Percentiles rank a stretch among this genome's conserved stretches.
Evolutionary conservation across 345 rosid genomes (phyloP).

Genomic region (Boechera stricta): DNA sequence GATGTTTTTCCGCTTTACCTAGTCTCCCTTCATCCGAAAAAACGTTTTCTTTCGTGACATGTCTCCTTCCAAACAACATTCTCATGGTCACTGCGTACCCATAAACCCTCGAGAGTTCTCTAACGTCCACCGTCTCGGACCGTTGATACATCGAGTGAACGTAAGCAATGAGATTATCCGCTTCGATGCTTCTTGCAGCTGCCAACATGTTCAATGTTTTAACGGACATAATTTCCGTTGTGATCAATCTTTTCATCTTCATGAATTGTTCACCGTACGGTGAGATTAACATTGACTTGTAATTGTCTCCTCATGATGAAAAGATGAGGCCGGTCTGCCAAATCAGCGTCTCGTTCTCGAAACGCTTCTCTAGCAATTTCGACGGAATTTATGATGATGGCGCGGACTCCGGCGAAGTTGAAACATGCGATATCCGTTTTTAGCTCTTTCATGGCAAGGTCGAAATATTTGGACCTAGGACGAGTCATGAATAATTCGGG

Average conservation of each 20-base stretch:
- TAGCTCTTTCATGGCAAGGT: slow-evolving; percentile 38
- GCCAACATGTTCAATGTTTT: slow-evolving; percentile 43
- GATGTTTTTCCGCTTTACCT: slow-evolving; percentile 26
- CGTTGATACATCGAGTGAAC: slow-evolving; percentile 46
- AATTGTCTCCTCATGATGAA: slow-evolving; percentile 29
- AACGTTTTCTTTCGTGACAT: slow-evolving; percentile 11
- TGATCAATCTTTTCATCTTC: slow-evolving; percentile 54
- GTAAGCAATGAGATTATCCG: slow-evolving; percentile 52
- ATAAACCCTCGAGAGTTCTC: slow-evolving; percentile 38
- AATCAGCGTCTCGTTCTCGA: slow-evolving; percentile 44
- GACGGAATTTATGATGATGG: slow-evolving; percentile 43
- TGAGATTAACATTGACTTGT: slow-evolving; percentile 20
- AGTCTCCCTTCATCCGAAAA: slow-evolving; percentile 30
- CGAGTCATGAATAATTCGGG: slow-evolving; percentile 39
- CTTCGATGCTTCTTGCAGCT: slow-evolving; percentile 51
- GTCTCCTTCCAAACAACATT: slow-evolving; percentile 39
- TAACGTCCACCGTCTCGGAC: slow-evolving; percentile 26
- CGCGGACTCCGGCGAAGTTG: slow-evolving; percentile 43
- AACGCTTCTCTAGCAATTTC: slow-evolving; percentile 52
- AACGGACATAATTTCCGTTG: slow-evolving; percentile 38
- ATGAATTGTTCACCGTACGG: slow-evolving; percentile 50
- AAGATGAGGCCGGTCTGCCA: slow-evolving; percentile 47
- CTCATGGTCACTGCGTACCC: slow-evolving; percentile 44
- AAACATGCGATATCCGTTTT: slow-evolving; percentile 50
- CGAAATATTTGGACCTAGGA: slow-evolving; percentile 44